Conservation (phyloP, 352 stramenopile genomes). For the Phytopythium sindhum region DNA sequence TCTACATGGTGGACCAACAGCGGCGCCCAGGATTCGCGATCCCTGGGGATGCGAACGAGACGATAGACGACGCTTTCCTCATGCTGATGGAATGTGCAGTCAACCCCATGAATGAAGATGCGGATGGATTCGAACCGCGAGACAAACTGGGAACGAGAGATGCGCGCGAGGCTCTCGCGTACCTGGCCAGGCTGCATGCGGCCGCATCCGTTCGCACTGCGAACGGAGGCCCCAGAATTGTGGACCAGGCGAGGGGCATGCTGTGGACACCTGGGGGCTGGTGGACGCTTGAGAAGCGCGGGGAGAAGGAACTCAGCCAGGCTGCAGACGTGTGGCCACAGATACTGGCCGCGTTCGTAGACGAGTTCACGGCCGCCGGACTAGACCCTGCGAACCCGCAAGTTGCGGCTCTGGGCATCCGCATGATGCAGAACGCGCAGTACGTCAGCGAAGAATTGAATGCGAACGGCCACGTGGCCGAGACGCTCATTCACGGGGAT, state of each 20-base stretch:
- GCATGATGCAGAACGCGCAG: constrained; percentile 40
- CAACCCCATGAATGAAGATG: background rate
- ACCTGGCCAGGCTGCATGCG: constrained; percentile 48
- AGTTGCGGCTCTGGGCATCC: constrained; percentile 28
- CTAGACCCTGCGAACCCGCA: constrained; percentile 7
- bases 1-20: constrained; percentile 43
- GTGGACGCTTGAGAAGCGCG: constrained; percentile 64
- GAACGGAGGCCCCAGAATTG: constrained; percentile 13
- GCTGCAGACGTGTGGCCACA: constrained; percentile 35
- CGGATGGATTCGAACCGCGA: constrained; percentile 20
- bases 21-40: background rate
- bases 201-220: constrained; percentile 13
- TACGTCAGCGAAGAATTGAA: constrained; percentile 51
- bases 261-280: constrained; percentile 47
- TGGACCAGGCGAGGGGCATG: constrained; percentile 20
- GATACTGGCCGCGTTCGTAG: constrained; percentile 29
- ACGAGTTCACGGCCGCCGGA: constrained; percentile 9
- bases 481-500: constrained; percentile 61
- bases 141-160: constrained; percentile 38
- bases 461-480: constrained; percentile 10
- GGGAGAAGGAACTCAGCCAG: constrained; percentile 33
- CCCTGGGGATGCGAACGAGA: constrained; percentile 12
- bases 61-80: constrained; percentile 39
- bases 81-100: constrained; percentile 50
- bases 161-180: constrained; percentile 37